Evolutionary conservation across 2,329 filamentous ascomycete species (phyloP).

Genomic region (Periconia macrospinosa): DNA sequence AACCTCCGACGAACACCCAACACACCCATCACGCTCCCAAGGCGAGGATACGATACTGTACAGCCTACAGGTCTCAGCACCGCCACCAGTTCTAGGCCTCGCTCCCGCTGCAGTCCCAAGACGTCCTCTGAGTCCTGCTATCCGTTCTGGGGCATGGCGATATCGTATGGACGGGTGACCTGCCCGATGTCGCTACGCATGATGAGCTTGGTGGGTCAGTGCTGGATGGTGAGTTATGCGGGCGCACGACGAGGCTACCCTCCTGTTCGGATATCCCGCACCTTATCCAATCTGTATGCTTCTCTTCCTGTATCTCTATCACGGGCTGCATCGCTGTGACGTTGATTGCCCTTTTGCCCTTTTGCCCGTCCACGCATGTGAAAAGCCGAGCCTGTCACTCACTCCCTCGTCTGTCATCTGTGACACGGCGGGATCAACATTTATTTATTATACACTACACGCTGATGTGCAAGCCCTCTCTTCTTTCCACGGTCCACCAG

Average conservation of each 20-base stretch:
- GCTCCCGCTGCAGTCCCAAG: neutral
- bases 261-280: conserved; percentile 22
- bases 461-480: neutral
- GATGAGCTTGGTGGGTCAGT: conserved; percentile 34
- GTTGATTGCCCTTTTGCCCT: neutral
- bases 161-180: conserved; percentile 13
- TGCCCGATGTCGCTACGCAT: conserved; percentile 31
- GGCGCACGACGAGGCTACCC: conserved; percentile 33
- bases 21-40: no score
- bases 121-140: neutral
- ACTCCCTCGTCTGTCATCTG: neutral
- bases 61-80: neutral
- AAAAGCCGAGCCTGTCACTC: conserved; percentile 10
- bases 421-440: neutral
- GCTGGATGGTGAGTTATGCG: conserved; percentile 22
- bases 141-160: neutral
- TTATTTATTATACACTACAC: neutral
- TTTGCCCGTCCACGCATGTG: conserved; percentile 23
- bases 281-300: conserved; percentile 14
- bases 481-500: conserved; percentile 16
- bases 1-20: no score
- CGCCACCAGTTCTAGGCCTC: neutral
- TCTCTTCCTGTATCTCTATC: conserved; percentile 5
- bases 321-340: neutral
- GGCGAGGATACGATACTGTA: neutral